Evolutionary conservation across 805 yeast genomes (phyloP).

Genomic region (Kazachstania taianensis): DNA sequence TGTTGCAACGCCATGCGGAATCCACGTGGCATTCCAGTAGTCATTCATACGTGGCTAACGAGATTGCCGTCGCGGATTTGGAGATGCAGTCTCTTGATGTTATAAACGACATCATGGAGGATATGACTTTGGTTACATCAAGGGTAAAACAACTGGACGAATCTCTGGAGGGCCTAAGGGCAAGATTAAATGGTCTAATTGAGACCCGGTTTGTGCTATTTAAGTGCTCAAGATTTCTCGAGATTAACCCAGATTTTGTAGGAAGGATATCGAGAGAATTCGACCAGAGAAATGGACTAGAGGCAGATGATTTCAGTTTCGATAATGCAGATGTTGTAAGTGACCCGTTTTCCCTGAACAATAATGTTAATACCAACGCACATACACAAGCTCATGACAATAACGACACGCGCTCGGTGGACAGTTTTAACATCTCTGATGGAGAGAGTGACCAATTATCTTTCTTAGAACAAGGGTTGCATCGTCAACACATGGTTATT

Average conservation of each 20-base stretch:
- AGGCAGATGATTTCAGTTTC: slow-evolving; percentile 18
- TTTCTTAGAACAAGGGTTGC: slow-evolving; percentile 12
- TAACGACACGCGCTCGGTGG: slow-evolving; percentile 3
- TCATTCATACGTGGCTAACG: slow-evolving; percentile 23
- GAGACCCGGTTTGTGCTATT: slow-evolving; percentile 60
- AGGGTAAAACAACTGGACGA: slow-evolving; percentile 62
- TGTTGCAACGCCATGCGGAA: slow-evolving; percentile 38
- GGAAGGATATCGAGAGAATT: slow-evolving; percentile 19
- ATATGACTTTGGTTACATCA: slow-evolving; percentile 57
- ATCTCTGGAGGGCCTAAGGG: slow-evolving; percentile 53
- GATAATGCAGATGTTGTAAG: slow-evolving; percentile 16
- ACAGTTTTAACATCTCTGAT: slow-evolving; percentile 1
- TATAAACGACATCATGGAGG: slow-evolving; percentile 51
- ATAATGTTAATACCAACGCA: too few species aligned
- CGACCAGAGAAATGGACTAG: slow-evolving; percentile 10
- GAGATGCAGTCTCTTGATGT: slow-evolving; percentile 29
- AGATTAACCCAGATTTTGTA: slow-evolving; percentile 27
- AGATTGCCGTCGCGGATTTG: slow-evolving; percentile 14
- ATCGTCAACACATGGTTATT: slow-evolving; percentile 33
- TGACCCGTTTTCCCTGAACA: slow-evolving; percentile 21
- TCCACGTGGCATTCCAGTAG: slow-evolving; percentile 28
- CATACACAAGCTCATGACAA: slow-evolving; percentile 4
- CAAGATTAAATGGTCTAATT: slow-evolving; percentile 51
- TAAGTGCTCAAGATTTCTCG: slow-evolving; percentile 41
- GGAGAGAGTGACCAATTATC: slow-evolving; percentile 1